These are phyloP conservation scores for Neonectria sp. DNA, from an alignment of 2,329 filamentous ascomycete genomes.

Conservation along the genomic window DNA sequence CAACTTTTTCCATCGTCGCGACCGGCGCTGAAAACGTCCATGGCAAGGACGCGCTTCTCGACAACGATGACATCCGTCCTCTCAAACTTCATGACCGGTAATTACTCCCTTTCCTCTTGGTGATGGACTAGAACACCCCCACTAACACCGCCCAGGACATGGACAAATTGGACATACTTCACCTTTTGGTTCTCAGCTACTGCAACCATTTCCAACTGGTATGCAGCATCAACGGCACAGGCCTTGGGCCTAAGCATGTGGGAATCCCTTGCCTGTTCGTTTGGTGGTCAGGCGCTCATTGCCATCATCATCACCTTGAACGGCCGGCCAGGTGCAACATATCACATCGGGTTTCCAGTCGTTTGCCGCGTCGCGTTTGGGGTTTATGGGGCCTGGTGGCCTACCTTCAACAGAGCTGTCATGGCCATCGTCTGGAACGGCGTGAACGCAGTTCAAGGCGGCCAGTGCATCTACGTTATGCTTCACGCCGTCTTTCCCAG, in stretches of 20 bases:
- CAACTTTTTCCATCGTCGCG: constrained; percentile 10
- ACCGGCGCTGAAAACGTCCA: constrained; percentile 12
- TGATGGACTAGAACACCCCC: too few relatives aligned
- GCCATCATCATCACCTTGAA: constrained; percentile 59
- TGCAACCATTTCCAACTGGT: constrained; percentile 42
- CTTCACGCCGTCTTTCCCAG: constrained; percentile 59
- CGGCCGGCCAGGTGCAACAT: constrained; percentile 59
- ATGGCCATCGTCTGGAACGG: constrained; percentile 64
- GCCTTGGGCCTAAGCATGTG: constrained; percentile 64
- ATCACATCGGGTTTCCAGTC: constrained; percentile 61
- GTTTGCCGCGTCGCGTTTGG: constrained; percentile 60
- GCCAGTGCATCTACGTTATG: constrained; percentile 52
- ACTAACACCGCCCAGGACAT: constrained; percentile 2
- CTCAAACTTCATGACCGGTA: constrained; percentile 9
- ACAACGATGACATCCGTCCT: constrained; percentile 23
- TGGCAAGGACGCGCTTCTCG: constrained; percentile 20
- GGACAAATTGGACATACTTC: constrained; percentile 17
- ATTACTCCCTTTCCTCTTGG: too few relatives aligned
- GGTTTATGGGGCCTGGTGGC: constrained; percentile 61
- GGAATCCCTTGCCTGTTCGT: constrained; percentile 60
- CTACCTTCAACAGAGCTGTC: constrained; percentile 59
- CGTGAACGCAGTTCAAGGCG: constrained; percentile 56
- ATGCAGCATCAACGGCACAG: constrained; percentile 57
- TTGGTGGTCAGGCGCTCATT: constrained; percentile 59
- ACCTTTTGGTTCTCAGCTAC: constrained; percentile 31